Evolutionary conservation across 352 stramenopile genomes (phyloP), one percentile per base, ranked within the genome.

Genomic region (Pythium brassicae): DNA sequence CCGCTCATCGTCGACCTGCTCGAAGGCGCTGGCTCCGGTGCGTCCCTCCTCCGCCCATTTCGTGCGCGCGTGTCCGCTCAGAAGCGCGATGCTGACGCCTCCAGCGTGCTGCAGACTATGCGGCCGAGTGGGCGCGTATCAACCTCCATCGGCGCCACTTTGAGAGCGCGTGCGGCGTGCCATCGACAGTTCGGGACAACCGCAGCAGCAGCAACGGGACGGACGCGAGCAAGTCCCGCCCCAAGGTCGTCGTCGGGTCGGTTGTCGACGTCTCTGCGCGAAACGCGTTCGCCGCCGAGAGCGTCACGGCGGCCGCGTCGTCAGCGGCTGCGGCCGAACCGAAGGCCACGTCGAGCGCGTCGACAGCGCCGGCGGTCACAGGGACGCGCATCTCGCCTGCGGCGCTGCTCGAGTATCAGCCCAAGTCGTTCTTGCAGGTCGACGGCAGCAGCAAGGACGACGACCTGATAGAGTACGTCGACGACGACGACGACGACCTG

Each of bases 121-220:
- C 77, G 15, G 74, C 76, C 11, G 83, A 90, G 55, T 86, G 76
- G 75, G 88, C 79, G 55, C 79, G 74, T 48, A 50, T 92, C 32
- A 92, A 92, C 53, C 78, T 90, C 59, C 86, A 86, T 25, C 74
- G 80, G 4, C 80, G 79, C 25, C 78, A 92, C 53, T 89, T 92
- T 59, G 83, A 92, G 68, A 86, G 75, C 62, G 71, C 78, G 48
- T 89, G 78, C 52, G 80, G 78, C n/a, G 54, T 86, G 20, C 50
- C 72, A 2, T 86, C 77, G 54, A 81, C 69, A 5, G 68, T 73
- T 14, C 80, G 76, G 22, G 67, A 87, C 10, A 53, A 54, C 15
- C 63, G 59, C 2, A 43, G 53, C 22, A 25, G 35, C 10, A 59
- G 14, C 54, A 53, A 20, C 20, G 15, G 46, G 4, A 19, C 42